Evolutionary conservation across 129 eudicot genomes (phyloP).

Genomic region (Centella asiatica): DNA sequence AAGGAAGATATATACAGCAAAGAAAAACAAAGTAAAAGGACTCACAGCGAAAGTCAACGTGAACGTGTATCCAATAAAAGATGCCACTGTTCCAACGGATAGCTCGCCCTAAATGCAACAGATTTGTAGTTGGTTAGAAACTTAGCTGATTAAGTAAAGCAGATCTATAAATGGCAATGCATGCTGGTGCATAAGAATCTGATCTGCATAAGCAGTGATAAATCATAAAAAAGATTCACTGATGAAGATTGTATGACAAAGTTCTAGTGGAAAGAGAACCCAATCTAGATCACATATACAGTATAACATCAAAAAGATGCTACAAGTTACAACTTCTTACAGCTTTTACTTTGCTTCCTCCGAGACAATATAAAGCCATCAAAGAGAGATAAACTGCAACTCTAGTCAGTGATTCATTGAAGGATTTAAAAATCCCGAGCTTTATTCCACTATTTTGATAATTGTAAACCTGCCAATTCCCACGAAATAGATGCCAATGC

Average conservation of each 20-base stretch:
- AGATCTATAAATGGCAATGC: not conserved
- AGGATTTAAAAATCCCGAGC: slow-evolving; percentile 74
- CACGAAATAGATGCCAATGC: slow-evolving; percentile 13
- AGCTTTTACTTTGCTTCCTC: slow-evolving; percentile 93
- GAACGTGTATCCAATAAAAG: slow-evolving; percentile 94
- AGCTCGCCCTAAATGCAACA: slow-evolving; percentile 69
- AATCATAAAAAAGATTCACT: not conserved
- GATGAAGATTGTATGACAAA: not conserved
- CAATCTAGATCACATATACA: not conserved
- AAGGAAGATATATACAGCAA: slow-evolving; percentile 10
- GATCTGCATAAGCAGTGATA: not conserved
- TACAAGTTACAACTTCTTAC: slow-evolving; percentile 38
- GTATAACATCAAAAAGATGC: not conserved
- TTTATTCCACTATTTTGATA: slow-evolving; percentile 78
- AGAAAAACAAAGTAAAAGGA: slow-evolving; percentile 19
- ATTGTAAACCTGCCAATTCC: slow-evolving; percentile 46
- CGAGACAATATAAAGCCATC: slow-evolving; percentile 82
- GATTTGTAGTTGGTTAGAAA: not conserved
- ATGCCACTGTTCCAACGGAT: slow-evolving; percentile 87
- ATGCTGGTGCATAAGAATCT: not conserved
- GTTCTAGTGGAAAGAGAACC: not conserved
- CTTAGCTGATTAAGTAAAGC: not conserved
- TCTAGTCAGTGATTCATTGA: slow-evolving; percentile 84
- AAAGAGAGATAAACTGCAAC: slow-evolving; percentile 89
- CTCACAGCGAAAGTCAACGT: slow-evolving; percentile 95